Evolutionary conservation across 176 grass and related monocot genomes (phyloP), one percentile per base, ranked within the genome.

Genomic region (Carex parvula): DNA sequence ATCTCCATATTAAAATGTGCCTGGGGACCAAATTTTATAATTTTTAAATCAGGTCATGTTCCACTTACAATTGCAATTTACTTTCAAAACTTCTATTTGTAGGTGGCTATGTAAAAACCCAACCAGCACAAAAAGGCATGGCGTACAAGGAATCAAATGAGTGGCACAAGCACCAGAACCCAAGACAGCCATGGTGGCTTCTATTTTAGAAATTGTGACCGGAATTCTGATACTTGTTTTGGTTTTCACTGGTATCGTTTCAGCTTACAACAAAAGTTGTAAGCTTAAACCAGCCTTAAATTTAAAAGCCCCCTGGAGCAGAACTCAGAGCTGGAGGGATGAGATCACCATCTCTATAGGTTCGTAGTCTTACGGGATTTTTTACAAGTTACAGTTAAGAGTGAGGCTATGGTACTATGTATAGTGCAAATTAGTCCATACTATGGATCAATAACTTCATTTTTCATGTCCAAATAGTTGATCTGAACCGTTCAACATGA

Each of bases 101-200:
- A 91, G 87, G 91, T 87, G 89, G 85, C 70, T 81, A 90, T 79
- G 30, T 70, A 48, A 89, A 91, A 89, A 88, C 58, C 81, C 89
- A 81, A 59, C 75, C 16, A 88, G 79, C 58, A 63, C 56, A 64
- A 42, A 81, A 83, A 32, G 62, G 81, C 39, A 63, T 68, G 87
- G 44, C 33, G 24, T 59, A 39, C 59, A 89, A 73, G 83, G 61
- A 83, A 78, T 61, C 83, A 93, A 88, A 79, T 86, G 85, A 46
- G 33, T 59, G 4, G 3, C 85, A 95, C 81, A 91, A 88, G 62
- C 89, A 93, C 46, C 68, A 77, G 64, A 84, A 29, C 77, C 13
- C 67, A 18, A 90, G 70, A 60, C 96, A 99, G 77, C 96, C 96
- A 81, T 84, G 74, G 66, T 99, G 96, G 96, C 96, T 95, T 88